A percentile compares a stretch with the other conserved stretches of the same genome.
These are phyloP conservation scores for Lecanicillium sp. DNA, from an alignment of 2,329 filamentous ascomycete species.

Conservation along the genomic window DNA sequence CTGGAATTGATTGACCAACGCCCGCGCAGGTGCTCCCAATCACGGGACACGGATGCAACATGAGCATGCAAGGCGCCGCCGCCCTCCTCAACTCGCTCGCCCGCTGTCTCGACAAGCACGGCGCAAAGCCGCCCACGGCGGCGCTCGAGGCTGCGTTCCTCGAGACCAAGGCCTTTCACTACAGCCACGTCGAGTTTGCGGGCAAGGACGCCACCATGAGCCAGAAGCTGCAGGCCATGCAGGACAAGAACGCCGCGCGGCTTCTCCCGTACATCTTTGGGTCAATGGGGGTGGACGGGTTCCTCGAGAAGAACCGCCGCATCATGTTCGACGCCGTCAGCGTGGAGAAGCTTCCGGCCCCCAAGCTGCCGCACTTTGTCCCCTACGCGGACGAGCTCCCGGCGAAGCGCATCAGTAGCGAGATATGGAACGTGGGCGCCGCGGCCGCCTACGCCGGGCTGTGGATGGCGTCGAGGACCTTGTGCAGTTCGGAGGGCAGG, in stretches of 20 bases:
- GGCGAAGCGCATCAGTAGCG: background rate
- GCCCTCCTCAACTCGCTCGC: constrained; percentile 15
- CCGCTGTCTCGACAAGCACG: background rate
- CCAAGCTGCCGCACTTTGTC: background rate
- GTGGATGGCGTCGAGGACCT: background rate
- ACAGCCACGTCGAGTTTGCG: constrained; percentile 2
- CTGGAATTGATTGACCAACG: too few relatives aligned
- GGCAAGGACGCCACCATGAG: background rate
- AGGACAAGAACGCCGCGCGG: background rate
- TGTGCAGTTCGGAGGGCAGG: background rate
- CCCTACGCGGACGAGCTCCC: constrained; percentile 4
- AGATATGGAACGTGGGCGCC: background rate
- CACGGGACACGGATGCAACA: constrained; percentile 19
- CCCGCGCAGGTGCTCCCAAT: constrained; percentile 17
- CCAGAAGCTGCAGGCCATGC: constrained; percentile 6
- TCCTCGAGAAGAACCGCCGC: background rate
- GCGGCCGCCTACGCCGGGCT: background rate
- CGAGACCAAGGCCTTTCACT: background rate
- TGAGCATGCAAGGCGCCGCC: constrained; percentile 18
- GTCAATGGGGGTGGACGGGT: background rate
- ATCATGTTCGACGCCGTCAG: constrained; percentile 4
- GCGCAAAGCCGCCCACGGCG: background rate
- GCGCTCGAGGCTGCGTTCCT: background rate
- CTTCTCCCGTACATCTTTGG: background rate
- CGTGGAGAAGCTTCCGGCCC: constrained; percentile 2